Evolutionary conservation across 2,329 filamentous ascomycete genomes (phyloP).

Genomic region (Colletotrichum tofieldiae): DNA sequence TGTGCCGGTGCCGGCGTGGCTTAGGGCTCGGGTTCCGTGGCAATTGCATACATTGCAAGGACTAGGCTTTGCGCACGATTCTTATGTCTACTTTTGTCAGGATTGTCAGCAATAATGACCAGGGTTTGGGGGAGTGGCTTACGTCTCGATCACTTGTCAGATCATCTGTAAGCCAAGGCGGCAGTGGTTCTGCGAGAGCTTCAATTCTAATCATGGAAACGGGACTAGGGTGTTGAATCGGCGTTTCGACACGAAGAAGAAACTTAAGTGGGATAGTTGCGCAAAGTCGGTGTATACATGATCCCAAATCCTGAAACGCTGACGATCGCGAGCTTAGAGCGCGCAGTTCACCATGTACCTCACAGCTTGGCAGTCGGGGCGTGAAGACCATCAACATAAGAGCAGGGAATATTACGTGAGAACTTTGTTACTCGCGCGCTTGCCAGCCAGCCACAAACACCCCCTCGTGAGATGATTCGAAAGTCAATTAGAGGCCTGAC

Average conservation of each 20-base stretch:
- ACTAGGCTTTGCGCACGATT: neutral
- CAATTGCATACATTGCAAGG: neutral
- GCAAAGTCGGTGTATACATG: neutral
- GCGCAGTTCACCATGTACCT: slow-evolving; percentile 15
- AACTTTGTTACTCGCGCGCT: slow-evolving; percentile 16
- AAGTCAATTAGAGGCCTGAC: neutral
- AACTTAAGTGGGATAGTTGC: neutral
- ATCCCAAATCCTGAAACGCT: neutral
- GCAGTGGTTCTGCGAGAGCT: neutral
- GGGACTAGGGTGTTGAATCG: neutral
- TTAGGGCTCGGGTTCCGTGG: neutral
- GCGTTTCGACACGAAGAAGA: neutral
- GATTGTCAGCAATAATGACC: slow-evolving; percentile 2
- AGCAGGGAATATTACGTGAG: slow-evolving; percentile 24
- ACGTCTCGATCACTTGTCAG: neutral
- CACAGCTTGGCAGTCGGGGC: neutral
- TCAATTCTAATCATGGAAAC: neutral
- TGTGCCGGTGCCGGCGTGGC: neutral
- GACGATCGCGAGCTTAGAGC: neutral
- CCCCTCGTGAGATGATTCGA: too few relatives aligned
- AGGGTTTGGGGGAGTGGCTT: neutral
- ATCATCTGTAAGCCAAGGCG: neutral
- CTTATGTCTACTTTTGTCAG: neutral
- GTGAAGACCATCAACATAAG: slow-evolving; percentile 2
- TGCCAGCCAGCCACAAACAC: slow-evolving; percentile 11